Base-by-base conservation (phyloP, 1,284 basidiomycete species). In the Melampsora larici-populina region DNA sequence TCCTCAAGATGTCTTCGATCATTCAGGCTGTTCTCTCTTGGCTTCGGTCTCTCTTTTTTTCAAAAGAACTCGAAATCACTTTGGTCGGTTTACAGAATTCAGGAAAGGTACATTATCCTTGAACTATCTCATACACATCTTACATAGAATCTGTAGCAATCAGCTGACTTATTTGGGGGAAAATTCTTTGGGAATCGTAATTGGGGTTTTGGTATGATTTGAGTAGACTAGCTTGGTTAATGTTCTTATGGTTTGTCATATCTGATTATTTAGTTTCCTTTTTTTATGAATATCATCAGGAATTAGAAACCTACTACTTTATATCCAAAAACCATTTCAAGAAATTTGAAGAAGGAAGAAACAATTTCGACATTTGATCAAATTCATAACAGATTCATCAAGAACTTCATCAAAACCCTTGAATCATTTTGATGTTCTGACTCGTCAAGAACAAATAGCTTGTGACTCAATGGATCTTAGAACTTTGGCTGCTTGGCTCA, bases 11-110 rank as follows among this genome's bases (percentile, higher is more conserved):
- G 90, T 84, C 88, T 73, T 86, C 86, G 73, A 87, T 92, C 81
- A 89, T 93, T 80, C 84, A 88, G 9, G 88, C 89, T 21, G 79
- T 93, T 62, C 86, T 93, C 79, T 83, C 86, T 79, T 88, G 87
- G 86, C 83, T 89, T 18, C 83, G 85, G 46, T 86, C 86, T 15
- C 80, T 89, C 1, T 87, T 99, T 88, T 97, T 95, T 86, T 89
- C 92, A 51, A 96, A 93, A 82, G 87, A 91, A 58, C 90, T 94
- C 66, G 96, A 98, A 84, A 91, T 98, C 81, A 92, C 93, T 15
- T 90, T 97, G 36, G 92, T 98, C 63, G 96, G 96, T 49, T 86
- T 98, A 43, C 94, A 97, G 87, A 83, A 83, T 36, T 84, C 84
- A 6, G 85, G 85, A 62, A 85, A 84, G 81, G 80, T 81, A 15